Percentiles rank a stretch among this genome's conserved stretches.
These are phyloP conservation scores for Skeletonema potamos DNA, from an alignment of 108 stramenopile genomes.

Conservation along the genomic window DNA sequence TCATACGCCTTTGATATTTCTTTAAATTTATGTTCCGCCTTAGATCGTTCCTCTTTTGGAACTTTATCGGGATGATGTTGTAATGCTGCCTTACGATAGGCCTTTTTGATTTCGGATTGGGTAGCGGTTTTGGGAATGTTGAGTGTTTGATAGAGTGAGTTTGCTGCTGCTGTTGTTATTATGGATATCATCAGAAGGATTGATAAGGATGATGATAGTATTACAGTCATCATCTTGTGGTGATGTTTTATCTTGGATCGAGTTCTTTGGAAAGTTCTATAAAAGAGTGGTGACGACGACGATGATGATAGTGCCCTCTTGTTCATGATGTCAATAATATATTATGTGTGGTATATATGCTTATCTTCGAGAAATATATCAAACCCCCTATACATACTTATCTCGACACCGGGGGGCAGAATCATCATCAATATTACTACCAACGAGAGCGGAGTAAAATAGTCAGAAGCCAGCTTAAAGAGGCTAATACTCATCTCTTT, in stretches of 20 bases:
- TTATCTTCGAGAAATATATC: too few species aligned
- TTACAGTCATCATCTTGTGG: not conserved
- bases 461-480: too few species aligned
- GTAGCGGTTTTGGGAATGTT: slow-evolving; percentile 50
- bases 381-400: too few species aligned
- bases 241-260: not conserved
- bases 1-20: slow-evolving; percentile 95
- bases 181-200: not conserved
- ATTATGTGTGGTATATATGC: too few species aligned
- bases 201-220: not conserved
- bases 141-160: slow-evolving; percentile 65
- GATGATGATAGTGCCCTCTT: too few species aligned
- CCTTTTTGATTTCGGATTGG: slow-evolving; percentile 77
- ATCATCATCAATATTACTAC: too few species aligned
- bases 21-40: slow-evolving; percentile 85
- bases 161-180: slow-evolving; percentile 10
- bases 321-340: too few species aligned
- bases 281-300: too few species aligned
- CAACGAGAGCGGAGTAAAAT: too few species aligned
- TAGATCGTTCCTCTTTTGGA: slow-evolving; percentile 24
- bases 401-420: too few species aligned
- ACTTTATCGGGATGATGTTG: slow-evolving; percentile 95
- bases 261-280: not conserved
- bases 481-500: too few species aligned
- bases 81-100: slow-evolving; percentile 78